These are phyloP conservation scores for Lyophyllum semitale DNA, from an alignment of 768 basidiomycete species.

Conservation along the genomic window DNA sequence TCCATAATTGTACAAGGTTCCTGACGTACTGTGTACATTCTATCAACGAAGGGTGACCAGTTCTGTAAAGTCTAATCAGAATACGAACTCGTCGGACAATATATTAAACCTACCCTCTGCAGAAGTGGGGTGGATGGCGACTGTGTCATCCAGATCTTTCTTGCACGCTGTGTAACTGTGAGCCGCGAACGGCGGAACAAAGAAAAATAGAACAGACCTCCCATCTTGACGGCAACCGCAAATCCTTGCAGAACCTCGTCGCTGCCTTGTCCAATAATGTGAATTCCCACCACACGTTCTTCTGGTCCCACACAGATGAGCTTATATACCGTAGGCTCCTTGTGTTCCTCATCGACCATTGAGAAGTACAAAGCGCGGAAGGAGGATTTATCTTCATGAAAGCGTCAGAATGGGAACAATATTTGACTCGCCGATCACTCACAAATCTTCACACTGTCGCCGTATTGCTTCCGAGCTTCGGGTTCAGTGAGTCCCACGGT, in stretches of 20 bases:
- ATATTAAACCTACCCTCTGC: constrained; percentile 62
- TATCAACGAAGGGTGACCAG: constrained; percentile 46
- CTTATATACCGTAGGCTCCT: constrained; percentile 95
- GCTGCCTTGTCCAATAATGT: constrained; percentile 88
- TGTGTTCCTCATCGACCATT: constrained; percentile 87
- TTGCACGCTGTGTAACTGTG: constrained; percentile 56
- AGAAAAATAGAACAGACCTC: constrained; percentile 38
- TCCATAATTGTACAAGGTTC: constrained; percentile 5
- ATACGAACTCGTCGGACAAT: not conserved
- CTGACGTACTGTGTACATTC: not conserved
- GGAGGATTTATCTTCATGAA: constrained; percentile 64
- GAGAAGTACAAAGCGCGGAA: constrained; percentile 91
- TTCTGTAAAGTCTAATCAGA: constrained; percentile 38
- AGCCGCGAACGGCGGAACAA: not conserved
- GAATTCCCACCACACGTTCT: constrained; percentile 95
- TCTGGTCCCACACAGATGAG: constrained; percentile 84
- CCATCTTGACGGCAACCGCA: constrained; percentile 97
- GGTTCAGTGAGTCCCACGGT: constrained; percentile 95
- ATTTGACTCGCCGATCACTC: constrained; percentile 32
- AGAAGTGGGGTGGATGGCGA: constrained; percentile 91
- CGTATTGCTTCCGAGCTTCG: constrained; percentile 85
- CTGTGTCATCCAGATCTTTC: constrained; percentile 81
- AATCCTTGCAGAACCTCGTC: constrained; percentile 98
- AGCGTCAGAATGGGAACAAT: not conserved
- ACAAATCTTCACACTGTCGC: constrained; percentile 91